Evolutionary conservation across 225 moss, liverwort and hornwort genomes (phyloP), one percentile per base, ranked within the genome.

Genomic region (Marchantia paleacea): DNA sequence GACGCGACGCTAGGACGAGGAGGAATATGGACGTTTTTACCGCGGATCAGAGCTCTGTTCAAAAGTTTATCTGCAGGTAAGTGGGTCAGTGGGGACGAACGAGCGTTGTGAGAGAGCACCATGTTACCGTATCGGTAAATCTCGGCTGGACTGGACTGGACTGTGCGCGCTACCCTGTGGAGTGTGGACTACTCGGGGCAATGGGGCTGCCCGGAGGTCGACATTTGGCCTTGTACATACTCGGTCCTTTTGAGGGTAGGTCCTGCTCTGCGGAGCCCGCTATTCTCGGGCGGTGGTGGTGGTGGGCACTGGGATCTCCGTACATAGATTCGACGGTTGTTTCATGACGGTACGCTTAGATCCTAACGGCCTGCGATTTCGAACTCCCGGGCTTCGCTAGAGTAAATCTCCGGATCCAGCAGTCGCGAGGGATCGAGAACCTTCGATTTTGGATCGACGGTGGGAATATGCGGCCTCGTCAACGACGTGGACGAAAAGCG

Each of bases 261-360:
- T 62, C 62, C 62, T 62, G 9, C 6, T 14, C n/a, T 1, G 62
- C 24, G 58, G 39, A 39, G 39, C 39, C 62, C 62, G 62, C 24
- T 16, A 62, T 19, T 10, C 24, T 62, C 62, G 62, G 62, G n/a
- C 61, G n/a, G 39, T 39, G 39, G 39, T 39, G 39, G 39, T 2
- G 39, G 39, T 39, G 58, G 58, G 58, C 18, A 58, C 18, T 15
- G 5, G 16, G 58, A 62, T 62, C 7, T 62, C 62, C n/a, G 3
- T 22, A 62, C 62, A 62, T 24, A 62, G 62, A 62, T 62, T 62
- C 62, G 62, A 62, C 62, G n/a, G 62, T 62, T 62, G 62, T 62
- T 19, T 7, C 4, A 10, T 62, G 62, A 24, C 22, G 62, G 18
- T 62, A n/a, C 39, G 39, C 62, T 24, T 7, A 62, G 62, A n/a